Evolutionary conservation across 306 rosid genomes (phyloP).

Genomic region (Sphenostylis stenocarpa): DNA sequence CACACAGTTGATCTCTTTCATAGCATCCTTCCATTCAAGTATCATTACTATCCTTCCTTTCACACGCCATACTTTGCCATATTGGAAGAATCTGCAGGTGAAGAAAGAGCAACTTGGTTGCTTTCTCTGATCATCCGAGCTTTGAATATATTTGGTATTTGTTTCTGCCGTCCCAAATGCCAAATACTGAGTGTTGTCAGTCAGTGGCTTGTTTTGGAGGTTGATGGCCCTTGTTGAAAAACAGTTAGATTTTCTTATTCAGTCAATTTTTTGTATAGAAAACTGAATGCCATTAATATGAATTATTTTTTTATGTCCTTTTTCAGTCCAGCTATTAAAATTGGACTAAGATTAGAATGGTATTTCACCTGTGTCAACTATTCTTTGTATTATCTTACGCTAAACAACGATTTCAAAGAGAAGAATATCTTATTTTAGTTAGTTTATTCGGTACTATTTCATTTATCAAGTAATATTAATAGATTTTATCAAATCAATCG

Average conservation of each 20-base stretch:
- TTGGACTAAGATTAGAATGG: background rate
- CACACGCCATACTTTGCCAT: background rate
- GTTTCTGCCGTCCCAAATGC: slow-evolving; percentile 44
- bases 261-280: slow-evolving; percentile 35
- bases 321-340: background rate
- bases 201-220: background rate
- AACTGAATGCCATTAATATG: background rate
- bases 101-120: slow-evolving; percentile 29
- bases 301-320: background rate
- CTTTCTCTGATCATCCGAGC: background rate
- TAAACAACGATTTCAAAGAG: no score
- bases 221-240: background rate
- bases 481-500: no score
- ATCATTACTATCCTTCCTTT: background rate
- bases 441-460: no score
- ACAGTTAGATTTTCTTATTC: background rate
- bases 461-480: no score
- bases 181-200: slow-evolving; percentile 1
- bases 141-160: slow-evolving; percentile 29
- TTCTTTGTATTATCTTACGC: background rate
- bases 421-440: no score
- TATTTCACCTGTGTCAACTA: background rate
- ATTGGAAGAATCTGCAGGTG: slow-evolving; percentile 28
- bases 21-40: background rate
- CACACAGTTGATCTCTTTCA: slow-evolving; percentile 34